phyloP scores from a whole-genome alignment of 148 eudicot genomes.

The Rheum nobile region DNA sequence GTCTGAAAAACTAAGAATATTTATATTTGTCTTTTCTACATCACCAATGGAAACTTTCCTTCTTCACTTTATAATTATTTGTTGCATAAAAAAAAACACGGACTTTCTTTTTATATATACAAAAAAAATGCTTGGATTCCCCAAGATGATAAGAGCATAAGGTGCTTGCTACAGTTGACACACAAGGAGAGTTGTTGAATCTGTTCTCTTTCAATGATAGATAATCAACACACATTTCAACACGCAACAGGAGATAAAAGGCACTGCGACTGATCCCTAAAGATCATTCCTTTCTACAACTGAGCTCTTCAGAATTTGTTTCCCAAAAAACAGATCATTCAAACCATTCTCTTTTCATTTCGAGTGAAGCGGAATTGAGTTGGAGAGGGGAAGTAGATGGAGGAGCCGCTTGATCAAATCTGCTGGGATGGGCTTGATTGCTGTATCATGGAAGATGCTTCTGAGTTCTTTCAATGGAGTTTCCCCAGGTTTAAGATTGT shows the following conservation, averaged over 20 bases:
- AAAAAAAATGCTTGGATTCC: not conserved
- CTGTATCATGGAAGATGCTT: constrained; percentile 3
- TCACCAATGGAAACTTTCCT: not conserved
- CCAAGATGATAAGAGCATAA: not conserved
- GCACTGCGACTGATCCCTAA: not conserved
- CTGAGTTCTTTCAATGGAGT: not conserved
- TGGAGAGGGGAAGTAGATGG: not conserved
- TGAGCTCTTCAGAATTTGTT: not conserved
- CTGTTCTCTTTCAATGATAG: not conserved
- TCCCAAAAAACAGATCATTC: not conserved
- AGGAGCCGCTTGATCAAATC: not conserved
- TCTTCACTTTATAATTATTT: not conserved
- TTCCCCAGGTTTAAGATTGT: not conserved
- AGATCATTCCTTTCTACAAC: not conserved
- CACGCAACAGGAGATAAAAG: not conserved
- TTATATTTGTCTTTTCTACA: not conserved
- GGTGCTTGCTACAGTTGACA: not conserved
- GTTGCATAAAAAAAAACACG: not conserved
- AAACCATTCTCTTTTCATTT: not conserved
- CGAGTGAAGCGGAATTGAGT: not conserved
- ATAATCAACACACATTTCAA: not conserved
- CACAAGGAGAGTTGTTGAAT: not conserved
- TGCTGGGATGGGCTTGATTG: constrained; percentile 2
- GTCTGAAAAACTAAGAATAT: not conserved
- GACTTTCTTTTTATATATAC: not conserved